Percentiles rank a stretch among this genome's conserved stretches.
Conservation (phyloP, 2,329 filamentous ascomycete genomes). For the Pezicula carpinea region DNA sequence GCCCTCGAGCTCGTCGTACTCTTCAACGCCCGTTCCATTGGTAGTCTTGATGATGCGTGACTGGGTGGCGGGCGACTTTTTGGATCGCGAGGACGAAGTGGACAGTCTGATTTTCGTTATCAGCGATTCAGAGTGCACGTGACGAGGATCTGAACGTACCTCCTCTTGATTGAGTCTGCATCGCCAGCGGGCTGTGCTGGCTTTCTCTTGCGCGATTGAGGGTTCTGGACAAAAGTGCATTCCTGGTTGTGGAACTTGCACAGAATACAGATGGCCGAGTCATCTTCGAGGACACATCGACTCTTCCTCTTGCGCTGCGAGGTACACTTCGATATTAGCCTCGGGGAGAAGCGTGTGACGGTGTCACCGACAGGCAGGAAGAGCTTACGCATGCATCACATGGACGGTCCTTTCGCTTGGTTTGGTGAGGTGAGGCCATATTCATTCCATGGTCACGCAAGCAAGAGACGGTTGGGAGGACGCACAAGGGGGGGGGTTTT, state of each 20-base stretch:
- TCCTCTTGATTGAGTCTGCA: constrained; percentile 19
- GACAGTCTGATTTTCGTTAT: constrained; percentile 45
- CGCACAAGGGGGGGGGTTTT: background rate
- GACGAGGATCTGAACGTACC: constrained; percentile 7
- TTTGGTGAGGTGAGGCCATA: constrained; percentile 65
- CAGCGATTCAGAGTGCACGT: constrained; percentile 9
- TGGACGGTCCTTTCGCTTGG: constrained; percentile 68
- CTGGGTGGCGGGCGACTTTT: constrained; percentile 35
- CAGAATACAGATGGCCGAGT: constrained; percentile 64
- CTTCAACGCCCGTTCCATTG: constrained; percentile 59
- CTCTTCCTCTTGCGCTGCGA: constrained; percentile 25
- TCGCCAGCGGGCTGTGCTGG: constrained; percentile 50
- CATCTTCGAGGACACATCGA: constrained; percentile 70
- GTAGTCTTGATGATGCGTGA: constrained; percentile 55
- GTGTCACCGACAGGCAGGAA: background rate
- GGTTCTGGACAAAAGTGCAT: constrained; percentile 72
- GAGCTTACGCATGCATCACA: constrained; percentile 48
- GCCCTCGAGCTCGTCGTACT: constrained; percentile 63
- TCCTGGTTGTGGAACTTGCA: constrained; percentile 73
- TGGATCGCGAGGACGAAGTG: constrained; percentile 44
- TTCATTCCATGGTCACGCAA: no score
- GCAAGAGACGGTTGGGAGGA: background rate
- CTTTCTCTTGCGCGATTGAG: constrained; percentile 73
- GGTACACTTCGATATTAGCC: no score
- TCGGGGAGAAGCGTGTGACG: background rate